A percentile compares a stretch with the other conserved stretches of the same genome.
phyloP scores from a whole-genome alignment of 805 yeast genomes.

The Clavispora phyllophila region DNA sequence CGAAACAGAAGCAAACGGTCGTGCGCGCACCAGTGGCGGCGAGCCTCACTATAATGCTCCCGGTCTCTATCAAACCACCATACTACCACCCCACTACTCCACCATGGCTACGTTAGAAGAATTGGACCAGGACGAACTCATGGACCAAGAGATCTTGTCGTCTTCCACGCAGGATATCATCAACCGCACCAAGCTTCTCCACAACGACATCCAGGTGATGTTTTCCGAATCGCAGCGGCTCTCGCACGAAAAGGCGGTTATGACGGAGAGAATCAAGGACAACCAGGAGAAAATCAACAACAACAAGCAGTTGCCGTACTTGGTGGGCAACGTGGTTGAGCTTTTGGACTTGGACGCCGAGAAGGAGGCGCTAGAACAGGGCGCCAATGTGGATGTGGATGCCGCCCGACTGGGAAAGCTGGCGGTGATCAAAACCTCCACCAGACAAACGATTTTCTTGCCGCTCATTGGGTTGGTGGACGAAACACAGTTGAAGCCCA shows the following conservation, averaged over 20 bases:
- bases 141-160: constrained; percentile 77
- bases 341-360: constrained; percentile 83
- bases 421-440: constrained; percentile 97
- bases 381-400: constrained; percentile 91
- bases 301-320: constrained; percentile 90
- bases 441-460: constrained; percentile 93
- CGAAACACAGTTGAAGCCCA: constrained; percentile 88
- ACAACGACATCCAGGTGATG: constrained; percentile 94
- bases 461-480: constrained; percentile 96
- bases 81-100: background rate
- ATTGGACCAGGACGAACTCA: constrained; percentile 58
- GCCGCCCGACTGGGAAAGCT: constrained; percentile 89
- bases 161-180: constrained; percentile 77
- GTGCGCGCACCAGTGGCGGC: constrained; percentile 3
- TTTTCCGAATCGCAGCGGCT: constrained; percentile 86
- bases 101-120: constrained; percentile 83
- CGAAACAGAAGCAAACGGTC: too few species aligned
- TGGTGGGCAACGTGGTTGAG: constrained; percentile 96
- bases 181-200: constrained; percentile 82
- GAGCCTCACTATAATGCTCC: background rate
- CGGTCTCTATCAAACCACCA: background rate
- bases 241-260: constrained; percentile 86
- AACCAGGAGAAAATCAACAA: constrained; percentile 94
- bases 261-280: constrained; percentile 91
- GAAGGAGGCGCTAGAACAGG: constrained; percentile 78